Conservation (phyloP, 2,329 filamentous ascomycete species). For the Cordyceps tenuipes region DNA sequence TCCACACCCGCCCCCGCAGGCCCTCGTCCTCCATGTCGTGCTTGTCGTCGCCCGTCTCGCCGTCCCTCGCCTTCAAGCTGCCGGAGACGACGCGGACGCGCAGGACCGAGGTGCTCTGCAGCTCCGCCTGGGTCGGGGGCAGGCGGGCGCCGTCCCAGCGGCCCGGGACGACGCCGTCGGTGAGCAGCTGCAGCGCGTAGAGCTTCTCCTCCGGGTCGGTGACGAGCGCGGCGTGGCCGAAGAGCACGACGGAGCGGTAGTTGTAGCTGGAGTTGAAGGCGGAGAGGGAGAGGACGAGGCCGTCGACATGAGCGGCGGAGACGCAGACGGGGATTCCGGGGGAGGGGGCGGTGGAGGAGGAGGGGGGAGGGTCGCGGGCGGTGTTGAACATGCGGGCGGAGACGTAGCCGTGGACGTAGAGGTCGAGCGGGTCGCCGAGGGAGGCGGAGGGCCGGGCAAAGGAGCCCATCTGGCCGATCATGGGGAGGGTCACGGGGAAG, state of each 20-base stretch:
- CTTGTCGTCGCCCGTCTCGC: constrained; percentile 49
- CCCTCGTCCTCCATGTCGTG: constrained; percentile 37
- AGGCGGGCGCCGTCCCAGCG: constrained; percentile 63
- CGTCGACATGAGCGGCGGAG: constrained; percentile 67
- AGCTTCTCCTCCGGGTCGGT: constrained; percentile 61
- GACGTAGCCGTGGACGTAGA: constrained; percentile 81
- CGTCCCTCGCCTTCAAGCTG: constrained; percentile 66
- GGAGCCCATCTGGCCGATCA: constrained; percentile 77
- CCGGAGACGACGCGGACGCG: constrained; percentile 60
- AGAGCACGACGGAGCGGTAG: constrained; percentile 72
- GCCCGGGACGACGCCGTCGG: constrained; percentile 59
- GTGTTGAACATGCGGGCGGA: constrained; percentile 68
- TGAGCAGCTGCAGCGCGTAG: constrained; percentile 72
- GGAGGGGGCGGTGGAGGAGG: constrained; percentile 18
- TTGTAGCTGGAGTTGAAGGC: constrained; percentile 79
- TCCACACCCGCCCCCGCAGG: constrained; percentile 40
- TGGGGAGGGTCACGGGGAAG: constrained; percentile 71
- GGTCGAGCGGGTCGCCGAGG: constrained; percentile 57
- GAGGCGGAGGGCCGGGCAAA: constrained; percentile 54
- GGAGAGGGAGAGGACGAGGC: constrained; percentile 69
- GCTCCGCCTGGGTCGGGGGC: constrained; percentile 64
- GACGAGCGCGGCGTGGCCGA: constrained; percentile 64
- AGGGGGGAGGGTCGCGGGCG: constrained; percentile 21
- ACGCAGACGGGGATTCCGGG: constrained; percentile 59
- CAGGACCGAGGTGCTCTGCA: constrained; percentile 66